Evolutionary conservation across 768 basidiomycete species (phyloP), one percentile per base, ranked within the genome.

Genomic region (Panellus pusillus): DNA sequence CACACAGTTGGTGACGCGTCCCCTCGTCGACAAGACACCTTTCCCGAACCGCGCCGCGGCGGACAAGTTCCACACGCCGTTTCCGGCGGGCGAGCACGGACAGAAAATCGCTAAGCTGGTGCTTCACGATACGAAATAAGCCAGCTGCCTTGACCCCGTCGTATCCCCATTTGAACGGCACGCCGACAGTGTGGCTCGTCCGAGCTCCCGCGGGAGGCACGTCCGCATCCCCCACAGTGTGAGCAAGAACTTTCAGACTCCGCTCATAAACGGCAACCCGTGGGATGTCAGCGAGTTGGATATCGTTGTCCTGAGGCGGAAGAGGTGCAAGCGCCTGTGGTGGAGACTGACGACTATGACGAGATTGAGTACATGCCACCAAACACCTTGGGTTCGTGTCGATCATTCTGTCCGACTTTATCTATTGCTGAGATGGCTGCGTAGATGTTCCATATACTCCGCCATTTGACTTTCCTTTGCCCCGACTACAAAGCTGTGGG

Each of bases 21-120:
- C 86, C 1, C 73, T 91, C 8, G 76, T 75, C 20, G 89, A 91
- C 71, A 90, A 87, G 69, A 91, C 89, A 1, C 89, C 89, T 1
- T 84, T 85, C 60, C 81, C 83, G 3, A 91, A 90, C 65, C 83
- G 87, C 35, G 70, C 69, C 29, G 67, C 59, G 14, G 55, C 60
- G 8, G 54, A 64, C 27, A 62, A 66, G 14, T 71, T 65, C 55
- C 71, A 72, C 47, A 75, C 69, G 19, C 74, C 71, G 52, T 58
- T 72, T 45, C 53, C 71, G 40, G 55, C 72, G 53, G 47, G 59
- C 19, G 54, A 40, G 18, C 9, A 35, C 11, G 32, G 32, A 9
- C 69, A 32, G 52, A 77, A 70, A 68, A 73, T 65, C 62, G 74
- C 49, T 15, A 72, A 61, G 45, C 67, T 58, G 35, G 67, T 59